Evolutionary conservation across 345 rosid genomes (phyloP).

Genomic region (Punica granatum): DNA sequence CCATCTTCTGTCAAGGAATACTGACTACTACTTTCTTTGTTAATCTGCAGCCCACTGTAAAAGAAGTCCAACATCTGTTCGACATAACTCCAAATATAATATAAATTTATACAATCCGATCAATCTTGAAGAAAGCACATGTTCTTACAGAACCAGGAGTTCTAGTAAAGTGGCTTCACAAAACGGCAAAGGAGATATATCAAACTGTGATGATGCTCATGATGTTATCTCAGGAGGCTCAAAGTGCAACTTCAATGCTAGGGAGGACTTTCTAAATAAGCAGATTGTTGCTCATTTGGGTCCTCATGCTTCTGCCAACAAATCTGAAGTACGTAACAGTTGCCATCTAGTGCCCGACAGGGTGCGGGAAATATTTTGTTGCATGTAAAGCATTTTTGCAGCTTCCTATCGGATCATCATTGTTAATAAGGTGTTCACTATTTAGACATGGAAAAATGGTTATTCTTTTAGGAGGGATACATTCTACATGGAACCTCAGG

Average conservation of each 20-base stretch:
- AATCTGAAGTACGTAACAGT: constrained; percentile 13
- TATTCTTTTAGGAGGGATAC: not conserved
- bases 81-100: constrained; percentile 22
- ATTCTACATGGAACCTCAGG: not conserved
- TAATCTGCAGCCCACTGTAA: not conserved
- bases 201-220: constrained; percentile 25
- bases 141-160: constrained; percentile 44
- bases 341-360: not conserved
- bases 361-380: not conserved
- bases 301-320: constrained; percentile 28
- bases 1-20: constrained; percentile 1
- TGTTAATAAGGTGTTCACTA: not conserved
- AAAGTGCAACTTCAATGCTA: constrained; percentile 35
- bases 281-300: constrained; percentile 30
- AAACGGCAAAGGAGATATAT: constrained; percentile 28
- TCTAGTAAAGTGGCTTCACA: constrained; percentile 24
- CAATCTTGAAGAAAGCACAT: constrained; percentile 61
- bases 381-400: not conserved
- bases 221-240: constrained; percentile 43
- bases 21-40: constrained; percentile 11
- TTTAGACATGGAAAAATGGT: not conserved
- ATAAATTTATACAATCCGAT: constrained; percentile 29
- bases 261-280: constrained; percentile 23
- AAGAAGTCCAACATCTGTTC: not conserved
- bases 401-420: not conserved